These are phyloP conservation scores for Aspergillus ruber DNA, from an alignment of 2,329 filamentous ascomycete genomes.

Conservation along the genomic window DNA sequence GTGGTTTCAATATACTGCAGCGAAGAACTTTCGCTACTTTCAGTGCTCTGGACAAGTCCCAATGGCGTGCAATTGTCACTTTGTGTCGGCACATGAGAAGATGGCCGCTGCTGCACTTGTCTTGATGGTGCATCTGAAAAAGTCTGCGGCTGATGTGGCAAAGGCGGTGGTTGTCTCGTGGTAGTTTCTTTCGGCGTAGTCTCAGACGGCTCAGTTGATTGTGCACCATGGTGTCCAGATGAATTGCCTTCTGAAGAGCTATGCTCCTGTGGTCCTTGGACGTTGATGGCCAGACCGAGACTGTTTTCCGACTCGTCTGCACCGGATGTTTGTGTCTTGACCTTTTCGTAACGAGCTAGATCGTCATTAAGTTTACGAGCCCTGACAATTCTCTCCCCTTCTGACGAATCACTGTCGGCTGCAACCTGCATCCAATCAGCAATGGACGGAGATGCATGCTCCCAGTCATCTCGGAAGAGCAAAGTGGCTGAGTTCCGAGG, in stretches of 20 bases:
- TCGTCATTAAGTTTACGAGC: constrained; percentile 12
- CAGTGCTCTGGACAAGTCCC: constrained; percentile 19
- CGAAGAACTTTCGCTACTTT: constrained; percentile 34
- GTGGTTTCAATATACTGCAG: constrained; percentile 22
- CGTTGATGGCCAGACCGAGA: constrained; percentile 42
- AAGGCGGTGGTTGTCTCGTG: not conserved
- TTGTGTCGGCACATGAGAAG: constrained; percentile 2
- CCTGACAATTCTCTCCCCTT: constrained; percentile 13
- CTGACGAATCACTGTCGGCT: constrained; percentile 35
- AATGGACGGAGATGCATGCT: constrained; percentile 44
- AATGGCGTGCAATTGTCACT: constrained; percentile 12
- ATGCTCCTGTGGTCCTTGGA: constrained; percentile 24
- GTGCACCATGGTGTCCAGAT: constrained; percentile 32
- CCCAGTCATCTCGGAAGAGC: constrained; percentile 42
- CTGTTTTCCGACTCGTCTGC: constrained; percentile 26
- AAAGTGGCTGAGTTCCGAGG: constrained; percentile 37
- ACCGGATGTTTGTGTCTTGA: constrained; percentile 8
- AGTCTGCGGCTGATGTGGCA: constrained; percentile 2
- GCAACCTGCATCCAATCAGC: constrained; percentile 44
- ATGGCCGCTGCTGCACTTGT: constrained; percentile 3
- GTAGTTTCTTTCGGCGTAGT: constrained; percentile 9
- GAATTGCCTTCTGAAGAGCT: constrained; percentile 11
- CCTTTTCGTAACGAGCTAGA: constrained; percentile 16
- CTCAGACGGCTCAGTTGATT: constrained; percentile 5
- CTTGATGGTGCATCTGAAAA: constrained; percentile 1